Evolutionary conservation across 2,329 filamentous ascomycete species (phyloP), one percentile per base, ranked within the genome.

Genomic region (Penicillium fuscoglaucum): DNA sequence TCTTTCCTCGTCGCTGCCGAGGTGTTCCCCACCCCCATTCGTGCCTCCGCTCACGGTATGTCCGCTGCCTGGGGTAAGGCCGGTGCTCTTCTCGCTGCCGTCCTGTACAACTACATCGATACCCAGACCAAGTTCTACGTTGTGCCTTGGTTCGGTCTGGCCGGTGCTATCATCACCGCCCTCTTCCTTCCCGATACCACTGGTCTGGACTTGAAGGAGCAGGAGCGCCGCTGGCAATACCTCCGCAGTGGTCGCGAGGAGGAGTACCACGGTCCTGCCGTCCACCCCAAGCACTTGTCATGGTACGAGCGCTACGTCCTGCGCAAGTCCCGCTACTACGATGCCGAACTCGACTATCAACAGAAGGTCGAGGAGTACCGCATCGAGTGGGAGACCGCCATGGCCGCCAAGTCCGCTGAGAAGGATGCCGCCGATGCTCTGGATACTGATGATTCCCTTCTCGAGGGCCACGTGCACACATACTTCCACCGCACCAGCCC

Each of bases 1-100:
- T 96, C 93, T 62, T 98, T 98, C 89, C 85, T 98, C 66, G 90
- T 96, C 37, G 93, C 93, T 44, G 93, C 91, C 44, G 93, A 98
- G 76, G 91, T 96, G n/a, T 98, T 91, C 83, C 93, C 93, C 10
- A 96, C 93, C 0, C 90, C 93, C 10, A 87, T 98, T 67, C 92
- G 93, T 69, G 93, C 93, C 66, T 92, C 91, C 19, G 93, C 93
- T 52, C 93, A 98, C 82, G 93, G 93, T 57, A 91, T 97, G 78
- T 92, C 90, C n/a, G 93, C 93, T 63, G 93, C 92, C 57, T 82
- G 89, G 55, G 93, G 93, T 72, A 98, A 98, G 79, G 79, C 90
- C 1, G 93, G 93, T 64, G 93, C 93, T 37, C 86, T 98, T 21
- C 83, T 91, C 40, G 93, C 93, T 31, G 88, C 91, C 1, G 87